A percentile compares a stretch with the other conserved stretches of the same genome.
These are phyloP conservation scores for Penicillium cosmopolitanum DNA, from an alignment of 495 filamentous ascomycete genomes.

Conservation along the genomic window DNA sequence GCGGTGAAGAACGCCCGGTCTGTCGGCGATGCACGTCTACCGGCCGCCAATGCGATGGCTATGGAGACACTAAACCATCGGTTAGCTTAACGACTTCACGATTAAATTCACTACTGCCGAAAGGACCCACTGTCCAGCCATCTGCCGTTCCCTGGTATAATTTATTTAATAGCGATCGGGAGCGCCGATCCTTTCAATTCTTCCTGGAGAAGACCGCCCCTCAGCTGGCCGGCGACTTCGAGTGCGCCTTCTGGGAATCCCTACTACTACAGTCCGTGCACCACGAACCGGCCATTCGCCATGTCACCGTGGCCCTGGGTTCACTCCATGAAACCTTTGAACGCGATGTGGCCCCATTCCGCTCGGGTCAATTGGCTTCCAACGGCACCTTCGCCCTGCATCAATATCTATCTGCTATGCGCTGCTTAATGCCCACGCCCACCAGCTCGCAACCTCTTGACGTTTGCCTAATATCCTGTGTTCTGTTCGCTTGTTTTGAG, in stretches of 20 bases:
- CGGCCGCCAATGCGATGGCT: constrained; percentile 9
- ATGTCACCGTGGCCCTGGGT: constrained; percentile 65
- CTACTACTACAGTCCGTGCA: constrained; percentile 59
- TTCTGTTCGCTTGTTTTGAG: constrained; percentile 29
- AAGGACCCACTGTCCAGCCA: neutral
- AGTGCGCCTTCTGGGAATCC: constrained; percentile 63
- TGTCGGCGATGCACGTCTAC: constrained; percentile 12
- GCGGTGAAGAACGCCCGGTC: constrained; percentile 7
- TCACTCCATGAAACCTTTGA: constrained; percentile 66
- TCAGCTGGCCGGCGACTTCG: constrained; percentile 65
- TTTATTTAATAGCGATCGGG: constrained; percentile 7
- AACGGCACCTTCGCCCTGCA: constrained; percentile 6
- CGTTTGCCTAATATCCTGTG: constrained; percentile 55
- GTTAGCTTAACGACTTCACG: neutral
- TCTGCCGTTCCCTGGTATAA: neutral
- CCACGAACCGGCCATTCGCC: constrained; percentile 61
- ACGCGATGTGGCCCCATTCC: constrained; percentile 44
- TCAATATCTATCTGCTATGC: constrained; percentile 11
- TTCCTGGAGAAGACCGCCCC: constrained; percentile 61
- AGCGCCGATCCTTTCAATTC: constrained; percentile 58
- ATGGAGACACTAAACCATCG: neutral
- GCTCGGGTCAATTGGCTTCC: neutral
- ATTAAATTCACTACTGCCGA: neutral
- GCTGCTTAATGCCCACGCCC: constrained; percentile 6
- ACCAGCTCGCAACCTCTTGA: constrained; percentile 25